These are phyloP conservation scores for Scenedesmus sp. DNA, from an alignment of 163 green algal species.

Conservation along the genomic window DNA sequence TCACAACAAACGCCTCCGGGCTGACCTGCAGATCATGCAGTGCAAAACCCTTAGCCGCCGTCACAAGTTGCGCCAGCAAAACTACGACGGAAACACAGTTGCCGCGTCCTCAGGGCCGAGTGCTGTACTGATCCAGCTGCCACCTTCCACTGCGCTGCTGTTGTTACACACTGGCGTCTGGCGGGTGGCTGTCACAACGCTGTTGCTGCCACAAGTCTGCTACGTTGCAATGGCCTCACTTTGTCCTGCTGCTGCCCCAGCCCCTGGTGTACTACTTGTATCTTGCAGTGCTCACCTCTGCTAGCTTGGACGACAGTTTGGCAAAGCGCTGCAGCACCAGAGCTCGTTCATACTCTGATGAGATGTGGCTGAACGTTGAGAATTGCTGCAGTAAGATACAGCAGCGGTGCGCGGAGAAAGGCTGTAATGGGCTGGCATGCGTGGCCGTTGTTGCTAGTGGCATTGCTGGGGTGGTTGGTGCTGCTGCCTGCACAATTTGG, in stretches of 20 bases:
- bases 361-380: conserved; percentile 27
- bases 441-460: not conserved
- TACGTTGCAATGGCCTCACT: not conserved
- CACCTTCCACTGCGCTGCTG: not conserved
- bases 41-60: too few species aligned
- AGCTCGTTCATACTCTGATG: conserved; percentile 20
- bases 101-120: not conserved
- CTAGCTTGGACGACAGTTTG: conserved; percentile 11
- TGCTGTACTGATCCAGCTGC: not conserved
- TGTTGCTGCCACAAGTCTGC: not conserved
- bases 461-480: not conserved
- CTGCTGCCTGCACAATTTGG: not conserved
- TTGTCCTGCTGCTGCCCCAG: not conserved
- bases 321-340: conserved; percentile 31
- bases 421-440: not conserved
- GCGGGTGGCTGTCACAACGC: too few species aligned
- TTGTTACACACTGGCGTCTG: not conserved
- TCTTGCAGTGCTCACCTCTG: not conserved
- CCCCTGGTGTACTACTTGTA: not conserved
- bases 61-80: too few species aligned
- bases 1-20: conserved; percentile 28
- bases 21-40: conserved; percentile 20
- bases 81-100: too few species aligned
- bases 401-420: not conserved
- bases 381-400: conserved; percentile 33